phyloP scores from a whole-genome alignment of 176 grass and related monocot species.

The Carex myosuroides region DNA sequence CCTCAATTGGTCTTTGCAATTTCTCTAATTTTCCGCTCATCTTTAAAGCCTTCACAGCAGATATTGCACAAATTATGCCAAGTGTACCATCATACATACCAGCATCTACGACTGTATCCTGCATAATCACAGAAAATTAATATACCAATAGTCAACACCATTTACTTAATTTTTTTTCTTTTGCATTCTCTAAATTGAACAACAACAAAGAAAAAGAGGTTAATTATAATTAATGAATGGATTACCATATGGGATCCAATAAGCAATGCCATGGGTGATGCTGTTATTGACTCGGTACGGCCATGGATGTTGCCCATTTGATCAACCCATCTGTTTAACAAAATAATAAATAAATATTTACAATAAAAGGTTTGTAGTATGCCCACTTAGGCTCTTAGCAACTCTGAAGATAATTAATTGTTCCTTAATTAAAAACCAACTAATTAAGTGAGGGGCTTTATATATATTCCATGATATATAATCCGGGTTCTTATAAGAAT shows the following conservation, averaged over 20 bases:
- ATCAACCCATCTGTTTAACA: conserved; percentile 67
- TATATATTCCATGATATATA: neutral
- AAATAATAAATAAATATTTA: neutral
- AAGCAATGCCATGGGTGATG: conserved; percentile 43
- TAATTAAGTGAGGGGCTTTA: neutral
- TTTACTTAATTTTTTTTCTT: neutral
- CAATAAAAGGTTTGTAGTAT: neutral
- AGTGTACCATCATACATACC: conserved; percentile 82
- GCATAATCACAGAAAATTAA: conserved; percentile 20
- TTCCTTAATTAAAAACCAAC: neutral
- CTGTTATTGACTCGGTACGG: conserved; percentile 38
- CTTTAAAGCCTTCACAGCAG: conserved; percentile 86
- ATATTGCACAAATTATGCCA: conserved; percentile 75
- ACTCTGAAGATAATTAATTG: neutral
- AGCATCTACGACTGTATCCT: conserved; percentile 96
- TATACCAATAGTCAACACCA: neutral
- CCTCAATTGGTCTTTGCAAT: conserved; percentile 70
- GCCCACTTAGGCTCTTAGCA: neutral
- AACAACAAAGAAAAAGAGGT: neutral
- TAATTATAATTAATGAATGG: neutral
- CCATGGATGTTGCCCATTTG: conserved; percentile 96
- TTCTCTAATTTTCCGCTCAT: conserved; percentile 51
- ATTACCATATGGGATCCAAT: conserved; percentile 87
- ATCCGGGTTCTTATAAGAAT: neutral
- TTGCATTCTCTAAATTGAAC: neutral